Base-by-base conservation (phyloP, 768 basidiomycete species). In the Termitomyces bulborhizus region DNA sequence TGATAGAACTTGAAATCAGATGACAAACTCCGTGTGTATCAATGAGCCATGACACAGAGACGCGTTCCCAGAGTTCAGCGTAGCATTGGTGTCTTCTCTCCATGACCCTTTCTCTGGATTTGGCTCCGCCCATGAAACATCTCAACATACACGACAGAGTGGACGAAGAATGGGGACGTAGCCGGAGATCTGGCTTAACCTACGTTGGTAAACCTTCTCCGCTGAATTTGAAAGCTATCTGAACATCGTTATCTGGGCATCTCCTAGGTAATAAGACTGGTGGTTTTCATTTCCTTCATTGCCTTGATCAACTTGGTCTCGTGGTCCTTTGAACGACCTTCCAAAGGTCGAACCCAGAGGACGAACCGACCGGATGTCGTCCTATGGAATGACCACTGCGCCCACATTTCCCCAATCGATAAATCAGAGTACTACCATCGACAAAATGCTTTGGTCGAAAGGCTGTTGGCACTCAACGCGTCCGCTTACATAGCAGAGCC, bases 401-500 rank as follows among this genome's bases (percentile, higher is more conserved):
- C 72, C 9, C 60, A 75, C 53, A 68, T 76, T 18, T 61, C 73
- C n/a, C 76, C 84, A 8, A 84, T 88, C 59, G 57, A 62, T 18
- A 46, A 65, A 1, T 56, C 64, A 9, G 81, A 84, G 51, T 82
- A 79, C 60, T 64, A 73, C 24, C 65, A 65, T 31, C 78, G 86
- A n/a, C 88, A 88, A 61, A 71, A 62, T 5, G 58, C 66, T 8
- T 74, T 90, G 29, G 84, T 84, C 1, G 69, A 71, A 13, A 70
- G 66, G 0, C 75, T 90, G 16, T 65, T 72, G 52, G 57, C 67
- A 5, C 72, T 82, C 27, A 77, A 81, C 31, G 85, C 79, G 0
- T 75, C 81, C 6, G 85, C 86, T 15, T 93, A 89, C 66, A 79
- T 94, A 34, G 81, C 86, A 6, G 91, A 94, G 65, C 90, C 93